Conservation (phyloP, 1,284 basidiomycete species). For the Tranzscheliella williamsii region DNA sequence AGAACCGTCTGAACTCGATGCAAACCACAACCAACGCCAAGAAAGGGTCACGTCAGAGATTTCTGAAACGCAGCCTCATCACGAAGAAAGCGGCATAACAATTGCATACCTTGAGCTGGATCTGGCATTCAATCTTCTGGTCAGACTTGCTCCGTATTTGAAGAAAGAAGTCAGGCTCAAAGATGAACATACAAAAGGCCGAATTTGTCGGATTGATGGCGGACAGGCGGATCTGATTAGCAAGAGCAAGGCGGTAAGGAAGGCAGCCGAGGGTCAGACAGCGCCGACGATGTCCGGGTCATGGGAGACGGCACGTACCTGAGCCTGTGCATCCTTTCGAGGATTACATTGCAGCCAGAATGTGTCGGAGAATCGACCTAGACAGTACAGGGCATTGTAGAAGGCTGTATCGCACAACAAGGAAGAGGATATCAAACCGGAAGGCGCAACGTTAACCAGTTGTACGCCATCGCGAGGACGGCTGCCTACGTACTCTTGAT, state of each 20-base stretch:
- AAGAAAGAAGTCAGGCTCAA: conserved; percentile 46
- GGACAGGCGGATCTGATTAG: conserved; percentile 40
- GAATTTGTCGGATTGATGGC: conserved; percentile 52
- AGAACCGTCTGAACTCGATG: conserved; percentile 22
- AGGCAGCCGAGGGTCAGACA: background rate
- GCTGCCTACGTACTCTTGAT: conserved; percentile 17
- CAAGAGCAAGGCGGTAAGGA: background rate
- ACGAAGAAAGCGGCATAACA: too few relatives aligned
- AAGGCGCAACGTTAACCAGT: too few relatives aligned
- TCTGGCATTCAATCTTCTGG: conserved; percentile 36
- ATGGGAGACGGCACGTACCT: background rate
- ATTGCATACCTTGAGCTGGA: conserved; percentile 35
- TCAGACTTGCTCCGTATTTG: conserved; percentile 1
- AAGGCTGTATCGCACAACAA: conserved; percentile 7
- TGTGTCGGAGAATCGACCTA: conserved; percentile 28
- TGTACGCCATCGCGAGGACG: too few relatives aligned
- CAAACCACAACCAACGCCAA: background rate
- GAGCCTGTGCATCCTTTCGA: conserved; percentile 4
- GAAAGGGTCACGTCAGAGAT: background rate
- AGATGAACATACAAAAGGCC: conserved; percentile 48
- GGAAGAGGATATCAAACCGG: background rate
- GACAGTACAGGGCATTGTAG: conserved; percentile 25
- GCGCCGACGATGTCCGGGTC: background rate
- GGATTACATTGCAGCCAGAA: conserved; percentile 33
- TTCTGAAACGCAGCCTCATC: too few relatives aligned